phyloP scores from a whole-genome alignment of 2,329 filamentous ascomycete species.

The Xylaria sp. region DNA sequence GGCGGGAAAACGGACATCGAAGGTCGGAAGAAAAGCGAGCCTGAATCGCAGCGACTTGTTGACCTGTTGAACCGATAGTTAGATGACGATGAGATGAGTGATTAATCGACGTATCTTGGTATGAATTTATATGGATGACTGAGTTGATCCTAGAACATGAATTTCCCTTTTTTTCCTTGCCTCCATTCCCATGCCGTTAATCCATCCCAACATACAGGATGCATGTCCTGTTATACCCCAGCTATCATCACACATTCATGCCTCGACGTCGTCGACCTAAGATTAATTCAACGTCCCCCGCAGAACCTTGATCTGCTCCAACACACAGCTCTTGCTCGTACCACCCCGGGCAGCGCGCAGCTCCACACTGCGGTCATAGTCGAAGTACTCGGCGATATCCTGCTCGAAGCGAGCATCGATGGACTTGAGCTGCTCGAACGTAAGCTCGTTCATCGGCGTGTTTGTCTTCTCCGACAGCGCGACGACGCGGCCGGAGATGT shows the following conservation, averaged over 20 bases:
- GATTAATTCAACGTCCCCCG: constrained; percentile 33
- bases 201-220: background rate
- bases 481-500: constrained; percentile 71
- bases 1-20: constrained; percentile 35
- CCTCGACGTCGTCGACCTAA: background rate
- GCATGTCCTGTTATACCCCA: background rate
- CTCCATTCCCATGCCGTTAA: background rate
- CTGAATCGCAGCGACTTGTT: too few relatives aligned
- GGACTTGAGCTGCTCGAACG: constrained; percentile 42
- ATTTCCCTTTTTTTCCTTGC: background rate
- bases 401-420: constrained; percentile 32
- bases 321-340: constrained; percentile 64
- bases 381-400: constrained; percentile 65
- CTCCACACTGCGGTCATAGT: constrained; percentile 82
- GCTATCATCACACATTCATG: background rate
- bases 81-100: background rate
- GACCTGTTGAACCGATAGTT: background rate
- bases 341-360: constrained; percentile 64
- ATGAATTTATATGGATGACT: background rate
- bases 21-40: constrained; percentile 4
- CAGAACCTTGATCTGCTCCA: constrained; percentile 56
- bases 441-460: constrained; percentile 67
- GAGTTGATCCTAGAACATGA: background rate
- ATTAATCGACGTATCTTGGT: background rate
- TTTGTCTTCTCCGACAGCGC: constrained; percentile 62